Evolutionary conservation across 2,329 filamentous ascomycete species (phyloP).

Genomic region (Clonostachys solani): DNA sequence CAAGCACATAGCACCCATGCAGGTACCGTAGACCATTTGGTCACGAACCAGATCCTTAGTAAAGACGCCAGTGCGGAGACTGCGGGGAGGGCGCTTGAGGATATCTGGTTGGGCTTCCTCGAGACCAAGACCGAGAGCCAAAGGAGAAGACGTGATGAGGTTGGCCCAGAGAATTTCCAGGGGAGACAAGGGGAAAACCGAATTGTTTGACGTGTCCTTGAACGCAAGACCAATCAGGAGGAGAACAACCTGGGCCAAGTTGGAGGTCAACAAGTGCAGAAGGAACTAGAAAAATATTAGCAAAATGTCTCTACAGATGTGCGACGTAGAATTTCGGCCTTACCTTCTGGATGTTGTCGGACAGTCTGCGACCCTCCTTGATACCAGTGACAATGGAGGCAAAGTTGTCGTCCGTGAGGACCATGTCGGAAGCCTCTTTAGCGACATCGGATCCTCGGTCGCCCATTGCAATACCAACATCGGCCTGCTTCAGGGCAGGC

Average conservation of each 20-base stretch:
- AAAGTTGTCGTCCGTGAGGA: constrained; percentile 85
- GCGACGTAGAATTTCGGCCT: neutral
- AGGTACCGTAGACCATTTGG: constrained; percentile 62
- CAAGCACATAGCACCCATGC: constrained; percentile 59
- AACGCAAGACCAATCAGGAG: constrained; percentile 67
- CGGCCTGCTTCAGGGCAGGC: constrained; percentile 66
- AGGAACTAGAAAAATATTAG: constrained; percentile 39
- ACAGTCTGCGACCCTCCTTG: constrained; percentile 64
- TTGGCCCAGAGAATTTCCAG: constrained; percentile 76
- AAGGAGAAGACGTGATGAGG: constrained; percentile 66
- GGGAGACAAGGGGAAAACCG: constrained; percentile 67
- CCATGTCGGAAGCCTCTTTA: constrained; percentile 82
- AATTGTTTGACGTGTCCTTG: constrained; percentile 53
- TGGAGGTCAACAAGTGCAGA: constrained; percentile 64
- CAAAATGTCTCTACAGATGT: neutral
- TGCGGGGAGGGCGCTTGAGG: constrained; percentile 60
- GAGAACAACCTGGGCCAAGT: constrained; percentile 65
- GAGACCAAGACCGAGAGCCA: constrained; percentile 68
- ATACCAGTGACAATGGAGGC: constrained; percentile 73
- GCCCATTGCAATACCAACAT: constrained; percentile 75
- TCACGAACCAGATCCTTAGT: constrained; percentile 61
- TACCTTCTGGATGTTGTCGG: constrained; percentile 73
- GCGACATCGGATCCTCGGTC: constrained; percentile 67
- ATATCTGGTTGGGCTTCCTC: constrained; percentile 67
- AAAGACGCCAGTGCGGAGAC: constrained; percentile 56